Conservation (phyloP, 2,329 filamentous ascomycete genomes). For the Diatrype stigma region DNA sequence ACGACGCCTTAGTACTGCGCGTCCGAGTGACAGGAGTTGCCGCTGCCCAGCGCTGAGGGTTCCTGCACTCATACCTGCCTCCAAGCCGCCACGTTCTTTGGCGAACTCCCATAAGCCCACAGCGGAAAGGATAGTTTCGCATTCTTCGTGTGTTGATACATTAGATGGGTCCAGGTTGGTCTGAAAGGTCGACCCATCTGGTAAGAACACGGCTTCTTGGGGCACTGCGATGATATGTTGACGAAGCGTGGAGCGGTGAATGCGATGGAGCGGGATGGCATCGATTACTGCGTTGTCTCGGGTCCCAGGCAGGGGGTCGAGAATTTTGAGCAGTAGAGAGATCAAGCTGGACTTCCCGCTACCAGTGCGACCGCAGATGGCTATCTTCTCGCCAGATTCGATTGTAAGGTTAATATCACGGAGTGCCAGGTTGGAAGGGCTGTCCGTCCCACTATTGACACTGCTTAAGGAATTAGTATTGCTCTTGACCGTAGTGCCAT, state of each 20-base stretch:
- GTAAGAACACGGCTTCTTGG: slow-evolving; percentile 40
- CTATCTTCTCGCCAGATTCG: slow-evolving; percentile 26
- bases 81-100: slow-evolving; percentile 20
- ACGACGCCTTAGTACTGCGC: slow-evolving; percentile 23
- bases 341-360: slow-evolving; percentile 39
- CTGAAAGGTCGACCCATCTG: slow-evolving; percentile 29
- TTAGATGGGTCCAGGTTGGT: slow-evolving; percentile 29
- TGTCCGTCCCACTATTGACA: too few relatives aligned
- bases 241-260: slow-evolving; percentile 32
- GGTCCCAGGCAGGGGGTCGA: slow-evolving; percentile 26
- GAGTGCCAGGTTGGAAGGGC: slow-evolving; percentile 19
- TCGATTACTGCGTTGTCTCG: slow-evolving; percentile 31
- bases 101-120: slow-evolving; percentile 21
- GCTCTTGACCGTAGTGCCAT: too few relatives aligned
- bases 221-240: slow-evolving; percentile 37
- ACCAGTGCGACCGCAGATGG: slow-evolving; percentile 29
- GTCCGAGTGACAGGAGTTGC: slow-evolving; percentile 23
- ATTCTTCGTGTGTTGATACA: slow-evolving; percentile 14
- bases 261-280: slow-evolving; percentile 20
- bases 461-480: slow-evolving; percentile 1
- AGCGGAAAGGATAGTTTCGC: slow-evolving; percentile 16
- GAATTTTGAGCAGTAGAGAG: slow-evolving; percentile 34
- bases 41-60: slow-evolving; percentile 48
- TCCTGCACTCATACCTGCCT: slow-evolving; percentile 32
- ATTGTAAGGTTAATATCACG: slow-evolving; percentile 25